Evolutionary conservation across 2,329 filamentous ascomycete species (phyloP).

Genomic region (Periconia digitata): DNA sequence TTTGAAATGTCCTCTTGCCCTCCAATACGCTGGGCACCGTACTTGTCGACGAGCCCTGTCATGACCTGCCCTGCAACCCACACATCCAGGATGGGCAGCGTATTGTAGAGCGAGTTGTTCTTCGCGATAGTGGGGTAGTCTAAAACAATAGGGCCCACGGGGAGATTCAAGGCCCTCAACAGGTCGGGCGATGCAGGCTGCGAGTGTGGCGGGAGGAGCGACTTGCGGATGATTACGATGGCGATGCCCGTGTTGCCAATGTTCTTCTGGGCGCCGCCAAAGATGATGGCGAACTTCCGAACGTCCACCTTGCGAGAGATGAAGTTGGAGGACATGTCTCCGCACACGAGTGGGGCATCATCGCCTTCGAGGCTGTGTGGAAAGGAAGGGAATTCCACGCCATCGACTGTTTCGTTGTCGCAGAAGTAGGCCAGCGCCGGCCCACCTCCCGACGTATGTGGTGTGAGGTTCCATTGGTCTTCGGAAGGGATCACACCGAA

Average conservation of each 20-base stretch:
- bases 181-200: conserved; percentile 64
- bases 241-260: conserved; percentile 84
- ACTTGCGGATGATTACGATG: conserved; percentile 81
- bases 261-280: conserved; percentile 94
- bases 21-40: conserved; percentile 66
- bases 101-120: conserved; percentile 96
- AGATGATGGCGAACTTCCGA: conserved; percentile 78
- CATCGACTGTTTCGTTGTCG: conserved; percentile 92
- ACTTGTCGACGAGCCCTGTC: conserved; percentile 67
- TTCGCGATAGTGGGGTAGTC: conserved; percentile 84
- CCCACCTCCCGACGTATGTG: conserved; percentile 57
- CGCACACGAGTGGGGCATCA: conserved; percentile 72
- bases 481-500: conserved; percentile 83
- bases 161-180: conserved; percentile 73
- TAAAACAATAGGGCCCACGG: conserved; percentile 76
- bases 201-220: conserved; percentile 66
- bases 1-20: conserved; percentile 75
- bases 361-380: conserved; percentile 68
- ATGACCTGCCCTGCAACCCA: conserved; percentile 91
- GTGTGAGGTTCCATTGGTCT: conserved; percentile 71
- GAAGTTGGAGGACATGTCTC: conserved; percentile 95
- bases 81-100: conserved; percentile 90
- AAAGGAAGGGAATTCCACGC: conserved; percentile 81
- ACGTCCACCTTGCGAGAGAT: conserved; percentile 78
- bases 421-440: conserved; percentile 82